Base-by-base conservation (phyloP, 2,329 filamentous ascomycete species). In the Fonsecaea nubica region DNA sequence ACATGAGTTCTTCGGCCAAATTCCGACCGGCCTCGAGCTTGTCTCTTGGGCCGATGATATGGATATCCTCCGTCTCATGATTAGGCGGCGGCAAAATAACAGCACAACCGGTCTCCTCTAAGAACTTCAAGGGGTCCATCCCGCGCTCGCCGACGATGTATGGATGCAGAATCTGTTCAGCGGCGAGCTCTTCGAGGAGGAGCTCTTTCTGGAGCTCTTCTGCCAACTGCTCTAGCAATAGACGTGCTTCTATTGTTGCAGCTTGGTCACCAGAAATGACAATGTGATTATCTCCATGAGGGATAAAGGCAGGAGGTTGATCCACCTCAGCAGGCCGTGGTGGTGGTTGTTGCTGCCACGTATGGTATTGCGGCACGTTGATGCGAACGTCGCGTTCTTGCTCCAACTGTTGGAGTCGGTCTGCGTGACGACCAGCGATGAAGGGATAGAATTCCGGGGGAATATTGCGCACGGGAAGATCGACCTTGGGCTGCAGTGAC, bases 401-500 rank as follows among this genome's bases (percentile, higher is more conserved):
- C 78, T 94, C 90, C 60, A 97, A 83, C 42, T 86, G 85, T 70
- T 87, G 84, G 63, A 92, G 80, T 58, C 87, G 82, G 55, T 86
- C 82, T 76, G 93, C 92, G 76, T 90, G 86, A 9, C 90, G 87
- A 57, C 93, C 93, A 30, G 92, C 90, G 77, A 99, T 90, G 83
- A 99, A 99, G 60, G 94, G 94, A 80, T 95, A 99, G 79, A 95
- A 96, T 77, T 97, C 93, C 32, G 92, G 87, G 7, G 95, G 93
- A 66, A 99, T 90, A 57, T 89, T 89, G 78, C 90, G 92, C 71
- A 99, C 80, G 73, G 91, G 92, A 64, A 92, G 85, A 80, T 87
- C 95, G 75, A 93, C 87, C 72, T 90, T 94, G 63, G 92, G 90
- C 61, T 91, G 89, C 69, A 92, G 89, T 79, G 97, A 93, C 73